Base-by-base conservation (phyloP, 805 yeast species). In the Saccharomyces jurei region DNA sequence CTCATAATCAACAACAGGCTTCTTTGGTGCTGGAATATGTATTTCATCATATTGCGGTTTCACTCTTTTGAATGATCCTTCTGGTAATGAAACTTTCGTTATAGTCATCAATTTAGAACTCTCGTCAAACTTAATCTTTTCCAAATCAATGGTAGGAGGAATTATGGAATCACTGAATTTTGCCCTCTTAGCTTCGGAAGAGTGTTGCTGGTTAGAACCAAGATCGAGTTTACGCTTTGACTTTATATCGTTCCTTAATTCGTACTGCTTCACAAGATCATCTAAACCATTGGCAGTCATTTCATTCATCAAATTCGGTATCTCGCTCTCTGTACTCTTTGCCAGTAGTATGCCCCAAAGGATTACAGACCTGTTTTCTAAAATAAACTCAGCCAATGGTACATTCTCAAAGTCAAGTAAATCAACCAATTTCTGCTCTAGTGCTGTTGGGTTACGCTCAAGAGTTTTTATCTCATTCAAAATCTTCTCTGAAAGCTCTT, bases 21-120 rank as follows among this genome's bases (percentile, higher is more conserved):
- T 75, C 14, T 71, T 67, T 0, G 97, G 96, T 0, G 97, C 84
- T 0, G 99, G 99, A n/a, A 94, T 81, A 58, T 84, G 90, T 41
- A 91, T 87, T 61, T 89, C 95, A 64, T 92, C 98, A 71, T 92
- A 92, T 4, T 80, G 72, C 55, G 81, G 82, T 58, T 83, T 83
- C 11, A 81, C 80, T 56, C 87, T 81, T 63, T 87, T 89, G 66
- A 81, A 87, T 0, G 98, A 87, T 2, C 96, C 96, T 55, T 79
- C 79, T 0, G 99, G 98, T 3, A 94, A 78, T 52, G 78, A 77
- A 25, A 94, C 81, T 56, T 83, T 85, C 0, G 85, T 72, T 0
- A 80, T 76, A 1, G 90, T 79, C 80, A 85, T 77, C 10, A 86
- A 72, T 60, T 81, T 87, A 0, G 86, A 74, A 0, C 94, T 92